Conservation (phyloP, 2,329 filamentous ascomycete species). For the Talaromyces sp. region DNA sequence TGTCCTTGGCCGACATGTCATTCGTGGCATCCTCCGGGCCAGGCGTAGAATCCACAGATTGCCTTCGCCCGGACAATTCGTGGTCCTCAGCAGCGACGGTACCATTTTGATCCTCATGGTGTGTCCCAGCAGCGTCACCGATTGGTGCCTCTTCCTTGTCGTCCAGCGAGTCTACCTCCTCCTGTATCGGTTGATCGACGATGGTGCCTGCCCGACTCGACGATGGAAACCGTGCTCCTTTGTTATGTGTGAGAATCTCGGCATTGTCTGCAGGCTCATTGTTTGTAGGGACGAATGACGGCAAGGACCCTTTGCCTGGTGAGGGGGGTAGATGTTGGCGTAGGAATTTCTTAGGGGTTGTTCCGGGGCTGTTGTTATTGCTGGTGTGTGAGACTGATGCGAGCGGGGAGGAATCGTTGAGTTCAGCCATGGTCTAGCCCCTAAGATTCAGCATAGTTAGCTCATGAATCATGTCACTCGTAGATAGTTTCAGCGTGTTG, state of each 20-base stretch:
- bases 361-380: conserved; percentile 15
- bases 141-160: background rate
- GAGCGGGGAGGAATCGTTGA: background rate
- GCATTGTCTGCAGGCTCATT: conserved; percentile 8
- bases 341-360: conserved; percentile 13
- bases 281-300: background rate
- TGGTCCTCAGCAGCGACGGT: conserved; percentile 34
- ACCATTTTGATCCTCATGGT: background rate
- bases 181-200: conserved; percentile 20
- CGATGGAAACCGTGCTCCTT: conserved; percentile 3
- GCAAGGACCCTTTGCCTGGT: background rate
- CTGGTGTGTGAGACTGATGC: background rate
- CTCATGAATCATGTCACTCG: background rate
- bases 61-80: conserved; percentile 50
- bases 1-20: conserved; percentile 59
- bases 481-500: background rate
- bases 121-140: background rate
- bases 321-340: conserved; percentile 8
- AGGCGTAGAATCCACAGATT: conserved; percentile 64
- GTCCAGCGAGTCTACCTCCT: conserved; percentile 10
- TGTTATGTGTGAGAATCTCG: background rate
- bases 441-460: background rate
- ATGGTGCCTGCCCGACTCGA: conserved; percentile 16
- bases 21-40: conserved; percentile 55
- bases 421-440: conserved; percentile 10